Conservation (phyloP, 805 yeast species). For the Lipomyces sp. region DNA sequence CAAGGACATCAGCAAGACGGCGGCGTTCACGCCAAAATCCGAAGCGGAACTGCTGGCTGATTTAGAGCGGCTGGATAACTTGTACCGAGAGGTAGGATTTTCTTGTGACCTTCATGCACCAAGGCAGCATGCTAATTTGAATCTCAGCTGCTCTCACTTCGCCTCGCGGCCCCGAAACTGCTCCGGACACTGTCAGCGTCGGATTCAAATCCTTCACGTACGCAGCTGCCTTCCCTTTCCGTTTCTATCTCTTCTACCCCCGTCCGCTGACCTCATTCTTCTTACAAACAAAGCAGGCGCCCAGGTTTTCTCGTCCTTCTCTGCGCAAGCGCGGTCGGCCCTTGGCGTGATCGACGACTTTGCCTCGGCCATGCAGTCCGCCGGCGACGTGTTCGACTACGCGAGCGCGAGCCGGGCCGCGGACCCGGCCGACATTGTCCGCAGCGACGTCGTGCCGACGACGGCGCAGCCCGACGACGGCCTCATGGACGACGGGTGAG, state of each 20-base stretch:
- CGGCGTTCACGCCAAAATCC: not conserved
- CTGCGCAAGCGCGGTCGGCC: slow-evolving; percentile 3
- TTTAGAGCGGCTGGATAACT: slow-evolving; percentile 2
- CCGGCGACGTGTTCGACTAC: slow-evolving; percentile 3
- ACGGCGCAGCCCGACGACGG: too few relatives aligned
- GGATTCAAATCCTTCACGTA: not conserved
- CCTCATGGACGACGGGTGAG: too few relatives aligned
- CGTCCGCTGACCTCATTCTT: not conserved
- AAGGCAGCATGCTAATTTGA: not conserved
- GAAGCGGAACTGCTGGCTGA: slow-evolving; percentile 1
- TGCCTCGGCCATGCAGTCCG: not conserved
- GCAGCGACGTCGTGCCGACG: not conserved
- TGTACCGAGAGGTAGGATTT: slow-evolving; percentile 5
- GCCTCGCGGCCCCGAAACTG: slow-evolving; percentile 8
- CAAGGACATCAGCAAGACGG: not conserved
- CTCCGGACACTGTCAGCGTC: slow-evolving; percentile 4
- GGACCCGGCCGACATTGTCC: not conserved
- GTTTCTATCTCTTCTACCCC: not conserved
- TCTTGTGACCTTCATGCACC: not conserved
- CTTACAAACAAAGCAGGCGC: too few relatives aligned
- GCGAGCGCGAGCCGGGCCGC: slow-evolving; percentile 5
- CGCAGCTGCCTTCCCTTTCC: not conserved
- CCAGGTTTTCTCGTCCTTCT: slow-evolving; percentile 7
- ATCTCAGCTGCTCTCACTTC: slow-evolving; percentile 6
- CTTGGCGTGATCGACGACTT: slow-evolving; percentile 5